Evolutionary conservation across 1,139 yeast genomes (phyloP), one percentile per base, ranked within the genome.

Genomic region (Yamadazyma dendronema): DNA sequence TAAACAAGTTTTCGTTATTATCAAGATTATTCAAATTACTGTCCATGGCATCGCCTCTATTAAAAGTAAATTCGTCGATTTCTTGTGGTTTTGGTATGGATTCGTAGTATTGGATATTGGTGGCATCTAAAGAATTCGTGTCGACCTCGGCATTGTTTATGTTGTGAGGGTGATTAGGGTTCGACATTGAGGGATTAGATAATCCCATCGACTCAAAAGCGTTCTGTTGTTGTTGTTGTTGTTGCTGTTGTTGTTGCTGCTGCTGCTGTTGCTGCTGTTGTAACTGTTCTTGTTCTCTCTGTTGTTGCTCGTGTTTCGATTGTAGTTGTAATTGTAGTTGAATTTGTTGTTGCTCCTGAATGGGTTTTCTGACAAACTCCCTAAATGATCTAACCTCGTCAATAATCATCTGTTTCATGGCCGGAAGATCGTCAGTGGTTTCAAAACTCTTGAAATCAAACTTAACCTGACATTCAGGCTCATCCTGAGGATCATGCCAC

Each of bases 401-500:
- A 24, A 87, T 61, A 30, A 92, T 87, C 75, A 88, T 77, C 46
- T 76, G 72, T 51, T 79, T 79, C 86, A 92, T 84, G 17, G 76
- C 66, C 10, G 78, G 84, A 57, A 87, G 70, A 48, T 89, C 96
- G 44, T 88, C 90, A 28, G 85, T 84, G 11, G 79, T 83, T 63
- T 92, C 98, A 59, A 92, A 92, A 5, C 87, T 72, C 44, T 67
- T 69, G 57, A 92, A 92, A 57, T 92, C 96, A 60, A 92, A 90
- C 52, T 84, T 84, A 3, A 77, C 68, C 36, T 81, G 81, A 59
- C 97, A 89, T 31, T 74, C 81, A 4, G 96, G 96, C 60, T 92
- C 98, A 57, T 92, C 98, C 22, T 80, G 77, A 3, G 97, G 96
- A 55, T 92, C 98, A 58, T 90, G 97, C 98, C 98, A 92, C 25